These are phyloP conservation scores for Camelina laxa DNA, from an alignment of 345 rosid species.

Conservation along the genomic window DNA sequence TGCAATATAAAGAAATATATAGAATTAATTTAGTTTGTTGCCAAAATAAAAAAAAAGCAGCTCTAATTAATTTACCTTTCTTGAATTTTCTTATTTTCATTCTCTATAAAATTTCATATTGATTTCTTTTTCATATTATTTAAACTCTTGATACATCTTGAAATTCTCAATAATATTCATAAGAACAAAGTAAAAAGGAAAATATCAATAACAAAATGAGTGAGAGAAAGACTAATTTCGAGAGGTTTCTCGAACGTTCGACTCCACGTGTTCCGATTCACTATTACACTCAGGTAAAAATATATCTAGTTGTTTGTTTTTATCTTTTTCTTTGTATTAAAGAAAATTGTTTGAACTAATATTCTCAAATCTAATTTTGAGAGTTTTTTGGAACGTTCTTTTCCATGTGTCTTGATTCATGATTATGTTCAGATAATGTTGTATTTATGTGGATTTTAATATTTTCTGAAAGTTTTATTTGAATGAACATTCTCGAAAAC, in stretches of 20 bases:
- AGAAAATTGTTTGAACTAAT: not conserved
- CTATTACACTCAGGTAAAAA: constrained; percentile 2
- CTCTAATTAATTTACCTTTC: not conserved
- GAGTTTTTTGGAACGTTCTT: not conserved
- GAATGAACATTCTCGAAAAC: not conserved
- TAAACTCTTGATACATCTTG: not conserved
- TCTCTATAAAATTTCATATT: not conserved
- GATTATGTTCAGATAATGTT: not conserved
- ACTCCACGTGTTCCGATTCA: not conserved
- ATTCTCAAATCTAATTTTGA: not conserved
- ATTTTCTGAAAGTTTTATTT: not conserved
- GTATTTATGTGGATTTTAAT: not conserved
- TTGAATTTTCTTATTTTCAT: not conserved
- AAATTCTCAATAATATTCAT: not conserved
- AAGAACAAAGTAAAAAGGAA: not conserved
- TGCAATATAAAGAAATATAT: not conserved
- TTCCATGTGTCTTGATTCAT: not conserved
- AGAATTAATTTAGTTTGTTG: not conserved
- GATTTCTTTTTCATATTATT: not conserved
- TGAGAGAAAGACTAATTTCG: not conserved
- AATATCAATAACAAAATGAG: not conserved
- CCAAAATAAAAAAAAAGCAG: not conserved
- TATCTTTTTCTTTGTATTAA: not conserved
- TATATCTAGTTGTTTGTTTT: not conserved
- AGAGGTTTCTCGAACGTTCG: not conserved